These are phyloP conservation scores for Camelina laxa DNA, from an alignment of 345 rosid species.

Conservation along the genomic window DNA sequence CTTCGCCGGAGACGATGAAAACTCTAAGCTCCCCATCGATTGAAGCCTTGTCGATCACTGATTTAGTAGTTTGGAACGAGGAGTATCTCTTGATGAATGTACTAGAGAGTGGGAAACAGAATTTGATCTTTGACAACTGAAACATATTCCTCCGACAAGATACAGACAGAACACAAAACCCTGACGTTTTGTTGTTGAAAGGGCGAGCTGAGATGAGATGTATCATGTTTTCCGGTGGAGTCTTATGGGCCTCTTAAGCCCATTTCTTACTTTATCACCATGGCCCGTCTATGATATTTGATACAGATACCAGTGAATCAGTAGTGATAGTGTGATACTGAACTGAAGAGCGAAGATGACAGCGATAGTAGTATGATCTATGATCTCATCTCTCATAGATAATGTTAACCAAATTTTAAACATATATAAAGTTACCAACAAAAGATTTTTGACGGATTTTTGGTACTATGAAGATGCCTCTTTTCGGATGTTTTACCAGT, in stretches of 20 bases:
- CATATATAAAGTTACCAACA: too few species aligned
- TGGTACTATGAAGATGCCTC: too few species aligned
- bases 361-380: too few species aligned
- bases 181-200: background rate
- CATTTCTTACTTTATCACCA: background rate
- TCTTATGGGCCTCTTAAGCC: conserved; percentile 20
- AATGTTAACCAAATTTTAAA: too few species aligned
- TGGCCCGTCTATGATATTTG: background rate
- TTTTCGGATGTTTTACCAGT: too few species aligned
- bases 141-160: conserved; percentile 1
- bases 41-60: conserved; percentile 54
- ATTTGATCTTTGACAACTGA: conserved; percentile 11
- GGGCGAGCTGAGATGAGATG: background rate
- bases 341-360: too few species aligned
- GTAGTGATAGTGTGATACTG: too few species aligned
- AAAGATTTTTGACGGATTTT: too few species aligned
- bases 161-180: background rate
- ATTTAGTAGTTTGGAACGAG: conserved; percentile 48
- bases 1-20: conserved; percentile 87
- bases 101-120: conserved; percentile 20
- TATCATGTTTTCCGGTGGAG: background rate
- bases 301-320: too few species aligned
- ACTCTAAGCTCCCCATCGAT: conserved; percentile 79
- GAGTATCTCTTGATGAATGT: conserved; percentile 38
- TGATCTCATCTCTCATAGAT: too few species aligned